Conservation (phyloP, 768 basidiomycete species). For the Trametes sanguinea region DNA sequence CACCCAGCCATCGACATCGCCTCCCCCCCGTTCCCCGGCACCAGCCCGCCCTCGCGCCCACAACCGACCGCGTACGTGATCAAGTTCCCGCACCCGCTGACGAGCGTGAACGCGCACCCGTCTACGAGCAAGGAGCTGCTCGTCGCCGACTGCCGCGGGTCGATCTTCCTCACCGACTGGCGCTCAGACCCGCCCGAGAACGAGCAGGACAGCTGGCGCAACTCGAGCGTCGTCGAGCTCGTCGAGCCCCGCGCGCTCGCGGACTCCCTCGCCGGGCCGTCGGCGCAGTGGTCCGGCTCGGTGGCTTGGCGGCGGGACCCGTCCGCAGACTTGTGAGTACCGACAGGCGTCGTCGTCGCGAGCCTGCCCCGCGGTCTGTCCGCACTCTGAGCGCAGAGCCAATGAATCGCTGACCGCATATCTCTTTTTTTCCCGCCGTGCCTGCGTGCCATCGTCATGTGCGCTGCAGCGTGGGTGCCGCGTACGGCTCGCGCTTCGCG, state of each 20-base stretch:
- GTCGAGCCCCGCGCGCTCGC: slow-evolving; percentile 68
- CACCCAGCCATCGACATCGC: slow-evolving; percentile 52
- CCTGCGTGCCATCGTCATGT: slow-evolving; percentile 2
- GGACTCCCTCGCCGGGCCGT: slow-evolving; percentile 48
- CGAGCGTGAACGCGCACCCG: slow-evolving; percentile 68
- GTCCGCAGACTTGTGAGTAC: slow-evolving; percentile 66
- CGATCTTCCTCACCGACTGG: slow-evolving; percentile 82
- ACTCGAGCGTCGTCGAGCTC: slow-evolving; percentile 67
- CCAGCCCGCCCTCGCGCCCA: slow-evolving; percentile 43
- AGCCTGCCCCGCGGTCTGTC: too few relatives aligned
- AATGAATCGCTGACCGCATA: not conserved
- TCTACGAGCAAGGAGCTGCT: slow-evolving; percentile 77
- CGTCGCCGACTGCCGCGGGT: slow-evolving; percentile 73
- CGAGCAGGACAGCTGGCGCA: slow-evolving; percentile 57
- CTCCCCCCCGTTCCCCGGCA: slow-evolving; percentile 39
- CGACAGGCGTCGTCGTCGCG: too few relatives aligned
- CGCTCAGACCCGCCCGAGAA: slow-evolving; percentile 62
- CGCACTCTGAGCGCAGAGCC: not conserved
- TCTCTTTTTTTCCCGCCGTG: not conserved
- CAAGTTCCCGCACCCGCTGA: slow-evolving; percentile 71
- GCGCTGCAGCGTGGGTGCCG: slow-evolving; percentile 64
- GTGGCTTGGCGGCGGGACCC: slow-evolving; percentile 68
- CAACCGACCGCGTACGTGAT: slow-evolving; percentile 82
- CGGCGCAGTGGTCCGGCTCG: slow-evolving; percentile 53
- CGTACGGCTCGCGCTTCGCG: slow-evolving; percentile 69